A percentile compares a stretch with the other conserved stretches of the same genome.
Evolutionary conservation across 2,329 filamentous ascomycete genomes (phyloP).

Genomic region (Fusarium lyarnte): DNA sequence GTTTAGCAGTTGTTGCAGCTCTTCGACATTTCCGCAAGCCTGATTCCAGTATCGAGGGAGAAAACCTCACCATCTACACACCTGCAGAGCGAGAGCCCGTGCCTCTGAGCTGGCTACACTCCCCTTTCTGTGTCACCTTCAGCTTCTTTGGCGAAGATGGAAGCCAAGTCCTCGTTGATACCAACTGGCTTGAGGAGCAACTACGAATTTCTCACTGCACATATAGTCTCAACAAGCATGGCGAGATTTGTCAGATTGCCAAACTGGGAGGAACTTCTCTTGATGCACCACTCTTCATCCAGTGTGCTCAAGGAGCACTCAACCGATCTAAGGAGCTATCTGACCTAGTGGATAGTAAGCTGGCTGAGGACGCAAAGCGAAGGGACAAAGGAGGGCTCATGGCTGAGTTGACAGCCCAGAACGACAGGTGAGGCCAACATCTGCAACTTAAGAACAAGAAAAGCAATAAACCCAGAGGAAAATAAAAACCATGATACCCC

Average conservation of each 20-base stretch:
- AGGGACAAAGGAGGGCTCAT: conserved; percentile 82
- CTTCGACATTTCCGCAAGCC: conserved; percentile 91
- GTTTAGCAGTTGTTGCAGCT: conserved; percentile 86
- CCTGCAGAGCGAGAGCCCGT: conserved; percentile 89
- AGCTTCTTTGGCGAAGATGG: conserved; percentile 81
- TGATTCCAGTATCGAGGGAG: conserved; percentile 87
- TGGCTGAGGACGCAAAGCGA: conserved; percentile 81
- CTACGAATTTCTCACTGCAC: conserved; percentile 77
- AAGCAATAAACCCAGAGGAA: conserved; percentile 30
- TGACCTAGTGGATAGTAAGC: conserved; percentile 73
- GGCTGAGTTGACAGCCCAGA: conserved; percentile 83
- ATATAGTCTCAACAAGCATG: conserved; percentile 87
- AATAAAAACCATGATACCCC: conserved; percentile 46
- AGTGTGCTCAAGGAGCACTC: conserved; percentile 78
- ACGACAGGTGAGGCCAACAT: conserved; percentile 66
- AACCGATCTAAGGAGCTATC: conserved; percentile 84
- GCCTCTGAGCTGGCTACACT: conserved; percentile 88
- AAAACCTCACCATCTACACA: conserved; percentile 84
- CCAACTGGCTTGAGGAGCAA: conserved; percentile 79
- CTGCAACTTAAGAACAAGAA: conserved; percentile 21
- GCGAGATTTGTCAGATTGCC: conserved; percentile 89
- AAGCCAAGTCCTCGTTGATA: conserved; percentile 74
- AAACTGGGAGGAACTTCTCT: conserved; percentile 88
- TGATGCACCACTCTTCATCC: conserved; percentile 80
- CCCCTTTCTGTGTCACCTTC: conserved; percentile 91